These are phyloP conservation scores for Tetrahymena thermophila DNA, from an alignment of 73 alveolate genomes.

Conservation along the genomic window DNA sequence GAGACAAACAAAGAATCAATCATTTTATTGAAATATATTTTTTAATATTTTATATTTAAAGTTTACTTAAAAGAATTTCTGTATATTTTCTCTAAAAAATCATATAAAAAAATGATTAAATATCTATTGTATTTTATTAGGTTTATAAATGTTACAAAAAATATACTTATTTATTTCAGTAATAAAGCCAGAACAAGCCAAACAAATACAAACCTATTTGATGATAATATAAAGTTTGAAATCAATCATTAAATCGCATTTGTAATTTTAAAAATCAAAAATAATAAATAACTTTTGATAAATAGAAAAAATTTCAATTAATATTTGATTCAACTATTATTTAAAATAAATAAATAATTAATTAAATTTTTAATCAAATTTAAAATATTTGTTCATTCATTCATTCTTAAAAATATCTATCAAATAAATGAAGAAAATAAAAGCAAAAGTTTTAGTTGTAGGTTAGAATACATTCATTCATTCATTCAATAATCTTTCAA, in stretches of 20 bases:
- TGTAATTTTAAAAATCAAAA: neutral
- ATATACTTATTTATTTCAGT: neutral
- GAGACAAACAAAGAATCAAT: too few relatives aligned
- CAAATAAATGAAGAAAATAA: neutral
- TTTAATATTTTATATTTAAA: too few relatives aligned
- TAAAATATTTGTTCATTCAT: neutral
- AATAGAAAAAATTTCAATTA: neutral
- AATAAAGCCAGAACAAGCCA: neutral
- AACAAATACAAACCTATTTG: neutral
- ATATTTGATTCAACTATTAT: neutral
- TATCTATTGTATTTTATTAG: neutral
- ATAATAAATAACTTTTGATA: neutral
- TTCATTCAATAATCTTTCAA: too few relatives aligned
- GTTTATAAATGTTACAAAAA: neutral
- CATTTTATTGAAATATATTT: too few relatives aligned
- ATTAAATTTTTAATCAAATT: neutral
- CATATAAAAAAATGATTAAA: neutral
- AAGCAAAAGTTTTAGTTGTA: neutral
- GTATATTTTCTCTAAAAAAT: neutral
- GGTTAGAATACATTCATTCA: neutral
- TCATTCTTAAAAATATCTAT: neutral
- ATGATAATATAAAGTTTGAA: neutral
- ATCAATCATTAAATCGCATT: too few relatives aligned
- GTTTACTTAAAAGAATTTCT: neutral
- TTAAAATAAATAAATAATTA: neutral